Conservation (phyloP, 108 stramenopile genomes). For the Pseudonitzschia multistriata region DNA sequence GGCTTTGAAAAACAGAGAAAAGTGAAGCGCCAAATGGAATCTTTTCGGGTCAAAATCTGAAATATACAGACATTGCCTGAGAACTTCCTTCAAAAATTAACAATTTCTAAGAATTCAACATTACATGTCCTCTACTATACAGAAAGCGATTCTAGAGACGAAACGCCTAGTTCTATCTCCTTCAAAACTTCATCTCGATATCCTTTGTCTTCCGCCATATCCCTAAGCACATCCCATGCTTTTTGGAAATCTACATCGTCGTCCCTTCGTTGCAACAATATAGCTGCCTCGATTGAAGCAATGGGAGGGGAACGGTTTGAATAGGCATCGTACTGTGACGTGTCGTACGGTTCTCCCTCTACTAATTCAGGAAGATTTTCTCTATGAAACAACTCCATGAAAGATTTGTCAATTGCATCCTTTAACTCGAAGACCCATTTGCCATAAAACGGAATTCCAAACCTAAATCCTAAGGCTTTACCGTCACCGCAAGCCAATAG, state of each 20-base stretch:
- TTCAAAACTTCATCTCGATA: conserved; percentile 50
- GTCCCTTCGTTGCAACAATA: conserved; percentile 58
- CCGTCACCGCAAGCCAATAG: conserved; percentile 83
- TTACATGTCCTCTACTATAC: too few relatives aligned
- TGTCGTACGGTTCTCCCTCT: conserved; percentile 46
- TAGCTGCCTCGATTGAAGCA: conserved; percentile 49
- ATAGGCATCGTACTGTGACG: conserved; percentile 62
- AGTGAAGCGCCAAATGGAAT: too few relatives aligned
- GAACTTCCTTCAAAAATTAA: too few relatives aligned
- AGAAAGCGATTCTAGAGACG: too few relatives aligned
- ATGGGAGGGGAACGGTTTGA: conserved; percentile 23
- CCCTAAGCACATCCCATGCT: conserved; percentile 65
- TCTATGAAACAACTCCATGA: conserved; percentile 73
- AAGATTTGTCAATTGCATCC: conserved; percentile 73
- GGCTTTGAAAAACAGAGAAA: too few relatives aligned
- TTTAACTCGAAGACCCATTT: conserved; percentile 88
- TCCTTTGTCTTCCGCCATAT: conserved; percentile 61
- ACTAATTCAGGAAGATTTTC: conserved; percentile 42
- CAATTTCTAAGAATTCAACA: too few relatives aligned
- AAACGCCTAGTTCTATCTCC: background rate
- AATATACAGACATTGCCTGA: background rate
- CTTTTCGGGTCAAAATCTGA: too few relatives aligned
- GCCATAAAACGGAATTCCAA: conserved; percentile 79
- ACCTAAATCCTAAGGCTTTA: conserved; percentile 86
- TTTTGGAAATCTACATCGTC: conserved; percentile 64